Conservation (phyloP, 2,329 filamentous ascomycete species). For the Penicillium olsonii region DNA sequence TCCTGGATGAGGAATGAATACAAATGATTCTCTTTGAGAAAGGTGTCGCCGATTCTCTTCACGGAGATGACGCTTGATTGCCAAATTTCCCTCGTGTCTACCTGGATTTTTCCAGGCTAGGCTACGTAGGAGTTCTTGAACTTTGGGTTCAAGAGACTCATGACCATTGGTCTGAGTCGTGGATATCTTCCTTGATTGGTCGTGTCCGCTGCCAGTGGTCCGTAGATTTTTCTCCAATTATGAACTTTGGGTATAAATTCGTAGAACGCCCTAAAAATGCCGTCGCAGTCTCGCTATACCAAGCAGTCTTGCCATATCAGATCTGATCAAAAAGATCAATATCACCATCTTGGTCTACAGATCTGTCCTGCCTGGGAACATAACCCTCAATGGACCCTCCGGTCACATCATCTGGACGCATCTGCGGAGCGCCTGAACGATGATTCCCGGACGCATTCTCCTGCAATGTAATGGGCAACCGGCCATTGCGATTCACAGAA, state of each 20-base stretch:
- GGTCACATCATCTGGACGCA: slow-evolving; percentile 33
- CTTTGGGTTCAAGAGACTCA: slow-evolving; percentile 8
- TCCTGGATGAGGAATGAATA: slow-evolving; percentile 39
- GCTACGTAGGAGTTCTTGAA: slow-evolving; percentile 26
- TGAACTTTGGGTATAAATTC: slow-evolving; percentile 19
- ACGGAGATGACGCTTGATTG: slow-evolving; percentile 86
- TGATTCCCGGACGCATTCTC: slow-evolving; percentile 31
- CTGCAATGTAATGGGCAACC: slow-evolving; percentile 36
- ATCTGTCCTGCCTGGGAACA: slow-evolving; percentile 30
- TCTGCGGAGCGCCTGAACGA: slow-evolving; percentile 30
- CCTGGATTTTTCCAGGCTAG: slow-evolving; percentile 11
- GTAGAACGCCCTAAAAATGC: slow-evolving; percentile 18
- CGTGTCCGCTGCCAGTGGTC: slow-evolving; percentile 12
- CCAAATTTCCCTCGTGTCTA: slow-evolving; percentile 58
- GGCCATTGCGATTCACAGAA: slow-evolving; percentile 25
- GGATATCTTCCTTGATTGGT: background rate
- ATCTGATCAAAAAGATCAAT: slow-evolving; percentile 48
- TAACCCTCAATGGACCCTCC: slow-evolving; percentile 48
- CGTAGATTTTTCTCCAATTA: slow-evolving; percentile 20
- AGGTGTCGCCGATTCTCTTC: slow-evolving; percentile 89
- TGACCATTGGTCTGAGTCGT: slow-evolving; percentile 10
- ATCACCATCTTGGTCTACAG: slow-evolving; percentile 45
- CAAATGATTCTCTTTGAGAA: slow-evolving; percentile 50
- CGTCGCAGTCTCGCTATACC: no score
- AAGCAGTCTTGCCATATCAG: slow-evolving; percentile 29